Conservation (phyloP, 257 asterid species). For the Fraxinus pennsylvanica region DNA sequence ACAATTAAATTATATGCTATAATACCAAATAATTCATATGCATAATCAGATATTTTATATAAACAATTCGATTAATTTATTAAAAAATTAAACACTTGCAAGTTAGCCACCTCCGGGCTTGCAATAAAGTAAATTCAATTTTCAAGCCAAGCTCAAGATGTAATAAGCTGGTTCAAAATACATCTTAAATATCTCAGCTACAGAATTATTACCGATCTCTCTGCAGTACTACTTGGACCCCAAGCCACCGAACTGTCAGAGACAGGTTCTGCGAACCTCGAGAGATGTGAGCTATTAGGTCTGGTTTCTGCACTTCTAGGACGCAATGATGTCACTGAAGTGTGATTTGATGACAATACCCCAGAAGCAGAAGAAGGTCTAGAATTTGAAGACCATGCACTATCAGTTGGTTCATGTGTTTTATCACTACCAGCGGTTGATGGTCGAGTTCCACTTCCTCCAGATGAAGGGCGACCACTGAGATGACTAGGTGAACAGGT, state of each 20-base stretch:
- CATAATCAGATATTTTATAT: background rate
- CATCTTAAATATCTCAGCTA: background rate
- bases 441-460: slow-evolving; percentile 94
- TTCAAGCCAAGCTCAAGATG: background rate
- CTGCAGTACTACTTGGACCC: slow-evolving; percentile 58
- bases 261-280: slow-evolving; percentile 84
- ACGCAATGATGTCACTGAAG: slow-evolving; percentile 63
- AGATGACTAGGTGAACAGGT: slow-evolving; percentile 69
- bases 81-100: background rate
- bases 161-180: background rate
- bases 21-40: background rate
- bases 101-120: background rate
- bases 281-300: slow-evolving; percentile 86
- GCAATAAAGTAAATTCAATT: background rate
- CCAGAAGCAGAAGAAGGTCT: slow-evolving; percentile 99
- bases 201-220: slow-evolving; percentile 65
- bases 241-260: slow-evolving; percentile 57
- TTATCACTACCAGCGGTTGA: slow-evolving; percentile 89
- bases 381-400: slow-evolving; percentile 83
- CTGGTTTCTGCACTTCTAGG: slow-evolving; percentile 97
- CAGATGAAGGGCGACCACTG: slow-evolving; percentile 85
- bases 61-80: background rate
- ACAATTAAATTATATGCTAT: background rate
- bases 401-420: slow-evolving; percentile 57
- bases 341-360: slow-evolving; percentile 65